Conservation (phyloP, 345 rosid species). For the Citrus medica region DNA sequence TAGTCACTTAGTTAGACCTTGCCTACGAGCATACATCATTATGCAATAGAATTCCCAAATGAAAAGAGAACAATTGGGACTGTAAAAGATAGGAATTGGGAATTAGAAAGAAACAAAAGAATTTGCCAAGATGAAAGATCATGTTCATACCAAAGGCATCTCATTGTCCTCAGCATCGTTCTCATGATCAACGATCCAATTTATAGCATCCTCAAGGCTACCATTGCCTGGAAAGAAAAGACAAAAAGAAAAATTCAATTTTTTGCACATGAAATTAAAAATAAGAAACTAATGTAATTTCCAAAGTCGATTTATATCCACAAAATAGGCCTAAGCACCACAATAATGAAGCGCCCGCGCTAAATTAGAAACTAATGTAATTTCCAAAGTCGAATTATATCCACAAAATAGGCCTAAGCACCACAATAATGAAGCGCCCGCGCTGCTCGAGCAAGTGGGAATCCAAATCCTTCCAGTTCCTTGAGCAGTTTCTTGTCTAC, state of each 20-base stretch:
- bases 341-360: conserved; percentile 28
- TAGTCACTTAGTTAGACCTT: not conserved
- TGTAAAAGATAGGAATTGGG: too few species aligned
- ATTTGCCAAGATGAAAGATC: conserved; percentile 10
- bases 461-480: conserved; percentile 73
- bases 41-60: not conserved
- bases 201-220: conserved; percentile 58
- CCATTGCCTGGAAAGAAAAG: conserved; percentile 48
- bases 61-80: too few species aligned
- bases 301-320: not conserved
- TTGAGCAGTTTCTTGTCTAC: conserved; percentile 49
- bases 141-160: conserved; percentile 65
- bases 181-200: conserved; percentile 82
- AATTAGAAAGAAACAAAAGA: not conserved
- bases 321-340: conserved; percentile 33
- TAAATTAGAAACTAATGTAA: not conserved
- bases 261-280: not conserved
- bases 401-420: conserved; percentile 14
- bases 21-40: not conserved
- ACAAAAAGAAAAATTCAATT: not conserved
- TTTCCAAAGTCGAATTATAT: not conserved
- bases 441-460: conserved; percentile 51
- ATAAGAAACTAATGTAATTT: not conserved
- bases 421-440: conserved; percentile 72
- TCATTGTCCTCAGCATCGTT: conserved; percentile 58